Percentiles rank a stretch among this genome's conserved stretches.
phyloP scores from a whole-genome alignment of 2,329 filamentous ascomycete genomes.

The Fusarium brachygibbosum region DNA sequence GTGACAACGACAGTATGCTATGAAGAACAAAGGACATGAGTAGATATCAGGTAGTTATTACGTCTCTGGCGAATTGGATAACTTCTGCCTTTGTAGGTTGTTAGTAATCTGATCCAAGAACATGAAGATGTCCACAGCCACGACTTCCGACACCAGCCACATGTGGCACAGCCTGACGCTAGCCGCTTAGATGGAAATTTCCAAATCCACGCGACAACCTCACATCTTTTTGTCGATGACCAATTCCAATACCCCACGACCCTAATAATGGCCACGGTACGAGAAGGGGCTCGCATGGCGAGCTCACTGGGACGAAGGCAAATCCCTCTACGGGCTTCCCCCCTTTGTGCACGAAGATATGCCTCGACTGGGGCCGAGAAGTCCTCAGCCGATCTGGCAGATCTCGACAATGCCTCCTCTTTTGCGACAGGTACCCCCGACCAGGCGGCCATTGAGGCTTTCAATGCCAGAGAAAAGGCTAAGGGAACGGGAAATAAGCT shows the following conservation, averaged over 20 bases:
- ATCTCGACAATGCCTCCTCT: slow-evolving; percentile 66
- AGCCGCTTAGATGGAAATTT: slow-evolving; percentile 54
- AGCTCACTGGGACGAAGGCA: slow-evolving; percentile 51
- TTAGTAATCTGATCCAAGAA: background rate
- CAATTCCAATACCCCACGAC: slow-evolving; percentile 21
- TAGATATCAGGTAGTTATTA: background rate
- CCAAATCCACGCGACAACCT: slow-evolving; percentile 46
- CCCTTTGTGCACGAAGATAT: slow-evolving; percentile 56
- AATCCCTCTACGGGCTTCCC: slow-evolving; percentile 44
- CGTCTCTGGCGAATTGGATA: background rate
- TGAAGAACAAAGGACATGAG: background rate
- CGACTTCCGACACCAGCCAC: background rate
- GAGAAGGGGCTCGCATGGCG: slow-evolving; percentile 57
- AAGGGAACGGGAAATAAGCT: slow-evolving; percentile 56
- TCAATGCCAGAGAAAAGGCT: slow-evolving; percentile 56
- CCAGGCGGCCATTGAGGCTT: slow-evolving; percentile 56
- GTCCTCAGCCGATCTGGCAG: slow-evolving; percentile 55
- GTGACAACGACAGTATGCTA: background rate
- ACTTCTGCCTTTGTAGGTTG: background rate
- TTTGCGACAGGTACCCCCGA: slow-evolving; percentile 60
- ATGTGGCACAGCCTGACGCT: slow-evolving; percentile 42
- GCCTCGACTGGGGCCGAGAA: slow-evolving; percentile 62
- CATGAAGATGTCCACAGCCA: slow-evolving; percentile 17
- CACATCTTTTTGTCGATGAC: slow-evolving; percentile 44
- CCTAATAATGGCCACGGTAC: slow-evolving; percentile 58